Base-by-base conservation (phyloP, 805 yeast species). In the Starmerella asiatica region DNA sequence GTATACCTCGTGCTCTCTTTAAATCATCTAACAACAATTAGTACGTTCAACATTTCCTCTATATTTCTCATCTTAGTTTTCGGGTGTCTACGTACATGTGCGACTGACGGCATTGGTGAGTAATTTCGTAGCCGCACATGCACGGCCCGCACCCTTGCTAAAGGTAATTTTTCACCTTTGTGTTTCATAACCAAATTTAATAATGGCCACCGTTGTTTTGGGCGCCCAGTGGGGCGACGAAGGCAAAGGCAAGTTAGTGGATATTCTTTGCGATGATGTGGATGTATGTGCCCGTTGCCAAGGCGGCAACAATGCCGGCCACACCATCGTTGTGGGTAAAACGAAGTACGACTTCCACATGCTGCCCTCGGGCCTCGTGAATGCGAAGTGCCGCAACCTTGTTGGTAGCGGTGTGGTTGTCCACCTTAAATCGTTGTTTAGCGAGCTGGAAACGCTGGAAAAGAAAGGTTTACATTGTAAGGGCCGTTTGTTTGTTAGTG, bases 141-240 rank as follows among this genome's bases (percentile, higher is more conserved):
- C n/a, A n/a, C n/a, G n/a, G n/a, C n/a, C n/a, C n/a, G n/a, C n/a
- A n/a, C n/a, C n/a, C n/a, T n/a, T n/a, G n/a, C n/a, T n/a, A n/a
- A n/a, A n/a, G n/a, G n/a, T n/a, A n/a, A n/a, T n/a, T n/a, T n/a
- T n/a, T n/a, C n/a, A n/a, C n/a, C n/a, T n/a, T n/a, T n/a, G n/a
- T n/a, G n/a, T n/a, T n/a, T n/a, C n/a, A n/a, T n/a, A n/a, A n/a
- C n/a, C n/a, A n/a, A 15, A 28, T 5, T 15, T 19, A 17, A 41
- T 18, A 34, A 78, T 78, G 86, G 79, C 82, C 60, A 80, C 79
- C 67, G 97, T 91, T 49, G 99, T 91, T 40, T 71, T 91, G 56
- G 99, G 99, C 44, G 69, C 97, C 64, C 99, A 91, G 65, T 91
- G 99, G 99, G 99, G 99, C 49, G 99, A 91, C 59, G 99, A 91